These are phyloP conservation scores for Teratosphaeria pseudoeucalypti DNA, from an alignment of 2,329 filamentous ascomycete species.

Conservation along the genomic window DNA sequence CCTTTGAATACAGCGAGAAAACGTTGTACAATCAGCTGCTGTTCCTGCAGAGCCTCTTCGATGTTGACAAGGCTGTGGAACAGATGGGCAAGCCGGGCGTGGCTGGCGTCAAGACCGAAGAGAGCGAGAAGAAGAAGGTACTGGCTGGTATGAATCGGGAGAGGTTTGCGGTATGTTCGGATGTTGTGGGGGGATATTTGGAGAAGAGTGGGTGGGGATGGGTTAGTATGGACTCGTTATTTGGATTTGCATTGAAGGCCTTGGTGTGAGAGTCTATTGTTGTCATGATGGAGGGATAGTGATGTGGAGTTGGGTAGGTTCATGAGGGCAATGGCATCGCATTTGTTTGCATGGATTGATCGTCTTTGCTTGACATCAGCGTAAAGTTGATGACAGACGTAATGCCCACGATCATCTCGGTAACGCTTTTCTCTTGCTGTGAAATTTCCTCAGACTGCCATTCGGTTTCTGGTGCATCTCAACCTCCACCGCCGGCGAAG, in stretches of 20 bases:
- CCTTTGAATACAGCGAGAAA: conserved; percentile 78
- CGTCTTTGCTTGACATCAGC: no score
- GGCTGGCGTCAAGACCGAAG: conserved; percentile 30
- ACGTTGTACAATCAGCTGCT: conserved; percentile 89
- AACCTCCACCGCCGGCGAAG: neutral
- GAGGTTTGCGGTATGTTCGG: conserved; percentile 65
- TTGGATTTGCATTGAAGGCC: conserved; percentile 31
- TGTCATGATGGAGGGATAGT: neutral
- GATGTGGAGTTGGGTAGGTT: neutral
- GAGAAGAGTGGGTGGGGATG: conserved; percentile 30
- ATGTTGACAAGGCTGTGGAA: conserved; percentile 69
- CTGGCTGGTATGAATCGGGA: conserved; percentile 74
- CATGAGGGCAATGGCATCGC: neutral
- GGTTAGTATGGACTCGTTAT: conserved; percentile 39
- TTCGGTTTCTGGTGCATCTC: neutral
- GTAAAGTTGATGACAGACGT: no score
- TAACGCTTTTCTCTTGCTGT: no score
- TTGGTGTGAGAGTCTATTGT: neutral
- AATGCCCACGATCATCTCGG: no score
- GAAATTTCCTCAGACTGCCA: neutral
- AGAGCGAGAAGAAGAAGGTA: conserved; percentile 51
- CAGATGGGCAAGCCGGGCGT: conserved; percentile 22
- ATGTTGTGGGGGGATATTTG: conserved; percentile 53
- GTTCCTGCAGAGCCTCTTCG: conserved; percentile 76
- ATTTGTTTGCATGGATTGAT: neutral